phyloP scores from a whole-genome alignment of 805 yeast species.

The Suhomyces tanzawaensis region DNA sequence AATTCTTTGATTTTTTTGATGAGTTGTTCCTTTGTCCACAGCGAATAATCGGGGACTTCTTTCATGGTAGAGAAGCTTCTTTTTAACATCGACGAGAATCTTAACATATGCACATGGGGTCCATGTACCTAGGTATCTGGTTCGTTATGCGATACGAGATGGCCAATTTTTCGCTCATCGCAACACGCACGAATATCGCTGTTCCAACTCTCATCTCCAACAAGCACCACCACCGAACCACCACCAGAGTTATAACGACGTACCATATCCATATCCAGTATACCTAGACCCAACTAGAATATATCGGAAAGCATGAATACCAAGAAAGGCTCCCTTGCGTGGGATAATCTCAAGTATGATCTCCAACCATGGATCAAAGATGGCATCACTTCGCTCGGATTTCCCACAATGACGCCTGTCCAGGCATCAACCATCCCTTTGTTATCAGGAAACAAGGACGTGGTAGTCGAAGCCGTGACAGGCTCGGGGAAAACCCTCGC shows the following conservation, averaged over 20 bases:
- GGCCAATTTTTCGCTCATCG: no score
- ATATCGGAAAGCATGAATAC: conserved; percentile 19
- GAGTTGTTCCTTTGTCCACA: conserved; percentile 67
- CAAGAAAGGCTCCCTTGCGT: conserved; percentile 46
- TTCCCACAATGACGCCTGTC: conserved; percentile 87
- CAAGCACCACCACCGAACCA: no score
- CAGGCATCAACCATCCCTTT: conserved; percentile 94
- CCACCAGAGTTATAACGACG: no score
- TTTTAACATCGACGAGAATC: conserved; percentile 25
- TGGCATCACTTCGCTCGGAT: conserved; percentile 75
- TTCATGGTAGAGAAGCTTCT: conserved; percentile 22
- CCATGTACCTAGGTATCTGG: no score
- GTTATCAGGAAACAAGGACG: conserved; percentile 81
- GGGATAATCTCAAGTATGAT: conserved; percentile 55
- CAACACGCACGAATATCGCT: no score
- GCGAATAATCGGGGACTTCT: conserved; percentile 41
- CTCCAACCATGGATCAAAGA: conserved; percentile 69
- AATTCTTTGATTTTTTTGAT: conserved; percentile 54
- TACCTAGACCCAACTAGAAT: neutral
- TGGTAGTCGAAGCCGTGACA: conserved; percentile 94
- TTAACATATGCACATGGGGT: no score
- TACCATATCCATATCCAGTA: no score
- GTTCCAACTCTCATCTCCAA: no score
- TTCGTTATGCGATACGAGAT: no score
- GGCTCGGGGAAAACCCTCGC: conserved; percentile 99